Evolutionary conservation across 2,329 filamentous ascomycete genomes (phyloP).

Genomic region (Fusarium tanahbumbuense): DNA sequence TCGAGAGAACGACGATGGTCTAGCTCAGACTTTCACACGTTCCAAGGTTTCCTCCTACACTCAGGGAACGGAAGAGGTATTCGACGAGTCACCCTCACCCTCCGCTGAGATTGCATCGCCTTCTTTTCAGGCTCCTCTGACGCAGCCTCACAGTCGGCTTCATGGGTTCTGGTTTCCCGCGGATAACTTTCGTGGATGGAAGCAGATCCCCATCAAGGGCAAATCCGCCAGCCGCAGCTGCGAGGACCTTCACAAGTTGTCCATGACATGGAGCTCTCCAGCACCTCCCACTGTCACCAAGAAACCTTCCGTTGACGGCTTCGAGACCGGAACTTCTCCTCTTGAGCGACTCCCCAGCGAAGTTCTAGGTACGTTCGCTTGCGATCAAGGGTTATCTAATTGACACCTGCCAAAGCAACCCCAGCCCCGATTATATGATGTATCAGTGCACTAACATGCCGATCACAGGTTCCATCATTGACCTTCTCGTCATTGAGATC

Average conservation of each 20-base stretch:
- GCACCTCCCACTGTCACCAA: constrained; percentile 47
- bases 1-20: constrained; percentile 67
- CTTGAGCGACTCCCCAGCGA: constrained; percentile 78
- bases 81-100: constrained; percentile 61
- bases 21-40: constrained; percentile 72
- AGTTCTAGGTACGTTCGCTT: constrained; percentile 70
- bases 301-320: constrained; percentile 44
- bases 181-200: constrained; percentile 71
- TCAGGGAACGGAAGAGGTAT: constrained; percentile 62
- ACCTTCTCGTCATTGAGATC: constrained; percentile 78
- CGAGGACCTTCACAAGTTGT: constrained; percentile 67
- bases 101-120: constrained; percentile 56
- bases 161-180: constrained; percentile 70
- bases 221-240: constrained; percentile 71
- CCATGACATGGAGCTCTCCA: constrained; percentile 65
- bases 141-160: constrained; percentile 66
- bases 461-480: constrained; percentile 75
- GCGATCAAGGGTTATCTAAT: background rate
- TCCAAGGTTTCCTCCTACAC: constrained; percentile 72
- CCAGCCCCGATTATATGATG: constrained; percentile 26
- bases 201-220: constrained; percentile 69
- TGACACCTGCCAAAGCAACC: constrained; percentile 13
- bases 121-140: constrained; percentile 64
- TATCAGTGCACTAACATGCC: constrained; percentile 38
- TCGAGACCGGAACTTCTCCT: constrained; percentile 62